Percentiles rank a stretch among this genome's conserved stretches.
phyloP scores from a whole-genome alignment of 1,284 basidiomycete species.

The Ustilago loliicola region DNA sequence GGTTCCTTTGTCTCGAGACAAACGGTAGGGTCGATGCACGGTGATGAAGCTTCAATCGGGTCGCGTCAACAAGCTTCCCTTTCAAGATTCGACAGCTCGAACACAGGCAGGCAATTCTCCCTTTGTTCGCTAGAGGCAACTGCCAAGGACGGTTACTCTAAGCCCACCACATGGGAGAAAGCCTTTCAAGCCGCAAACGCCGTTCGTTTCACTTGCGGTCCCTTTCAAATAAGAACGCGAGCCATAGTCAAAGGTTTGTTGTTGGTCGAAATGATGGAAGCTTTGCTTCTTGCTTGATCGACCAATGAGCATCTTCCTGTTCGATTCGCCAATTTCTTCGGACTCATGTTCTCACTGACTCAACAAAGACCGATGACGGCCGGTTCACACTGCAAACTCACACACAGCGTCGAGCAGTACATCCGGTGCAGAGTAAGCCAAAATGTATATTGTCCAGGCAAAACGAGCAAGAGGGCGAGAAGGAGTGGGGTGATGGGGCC shows the following conservation, averaged over 20 bases:
- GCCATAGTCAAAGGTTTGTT: no score
- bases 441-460: conserved; percentile 22
- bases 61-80: no score
- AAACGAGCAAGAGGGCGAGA: conserved; percentile 12
- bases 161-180: background rate
- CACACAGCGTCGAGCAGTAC: background rate
- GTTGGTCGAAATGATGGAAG: background rate
- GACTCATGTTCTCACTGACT: background rate
- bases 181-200: background rate
- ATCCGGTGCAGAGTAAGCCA: background rate
- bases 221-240: no score
- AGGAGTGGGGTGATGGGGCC: background rate
- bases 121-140: background rate
- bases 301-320: background rate
- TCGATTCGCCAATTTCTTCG: background rate
- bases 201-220: background rate
- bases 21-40: background rate
- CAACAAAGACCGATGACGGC: background rate
- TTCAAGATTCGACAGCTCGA: background rate
- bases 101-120: background rate
- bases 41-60: background rate
- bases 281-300: background rate
- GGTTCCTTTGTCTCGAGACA: background rate
- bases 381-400: background rate
- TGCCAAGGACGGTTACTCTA: background rate